These are phyloP conservation scores for Fennellomyces sp. DNA, from an alignment of 371 early-diverging fungal species.

Conservation along the genomic window DNA sequence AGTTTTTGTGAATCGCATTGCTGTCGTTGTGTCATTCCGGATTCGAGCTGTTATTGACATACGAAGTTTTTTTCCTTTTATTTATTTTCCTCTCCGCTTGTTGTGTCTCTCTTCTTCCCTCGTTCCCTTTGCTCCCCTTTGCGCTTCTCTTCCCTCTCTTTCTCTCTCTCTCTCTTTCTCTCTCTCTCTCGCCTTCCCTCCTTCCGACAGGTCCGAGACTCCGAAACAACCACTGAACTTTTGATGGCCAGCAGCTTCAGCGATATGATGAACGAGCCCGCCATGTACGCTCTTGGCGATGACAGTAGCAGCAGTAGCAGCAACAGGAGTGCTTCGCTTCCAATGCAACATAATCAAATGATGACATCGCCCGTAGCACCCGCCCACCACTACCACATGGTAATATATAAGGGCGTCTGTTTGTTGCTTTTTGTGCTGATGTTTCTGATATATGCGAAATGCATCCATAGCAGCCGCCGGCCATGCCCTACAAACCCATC, in stretches of 20 bases:
- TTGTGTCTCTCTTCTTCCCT: conserved; percentile 2
- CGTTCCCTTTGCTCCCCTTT: not conserved
- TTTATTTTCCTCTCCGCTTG: not conserved
- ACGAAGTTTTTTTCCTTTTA: not conserved
- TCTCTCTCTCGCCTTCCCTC: not conserved
- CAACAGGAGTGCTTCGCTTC: conserved; percentile 10
- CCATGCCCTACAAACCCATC: not conserved
- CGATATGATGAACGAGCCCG: conserved; percentile 19
- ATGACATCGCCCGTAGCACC: conserved; percentile 13
- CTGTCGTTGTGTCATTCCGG: no score
- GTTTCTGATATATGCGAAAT: not conserved
- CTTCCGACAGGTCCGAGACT: conserved; percentile 13
- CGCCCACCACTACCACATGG: not conserved
- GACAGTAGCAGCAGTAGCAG: not conserved
- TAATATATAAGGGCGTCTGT: no score
- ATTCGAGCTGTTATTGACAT: no score
- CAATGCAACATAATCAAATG: conserved; percentile 10
- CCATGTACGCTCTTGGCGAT: not conserved
- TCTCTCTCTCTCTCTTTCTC: not conserved
- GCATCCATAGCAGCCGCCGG: not conserved
- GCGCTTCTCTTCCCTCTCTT: not conserved
- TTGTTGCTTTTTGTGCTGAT: no score
- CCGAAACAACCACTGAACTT: conserved; percentile 4
- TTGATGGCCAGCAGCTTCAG: conserved; percentile 13
- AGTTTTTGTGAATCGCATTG: no score